Evolutionary conservation across 2,329 filamentous ascomycete species (phyloP), one percentile per base, ranked within the genome.

Genomic region (Sporothrix brunneoviolacea): DNA sequence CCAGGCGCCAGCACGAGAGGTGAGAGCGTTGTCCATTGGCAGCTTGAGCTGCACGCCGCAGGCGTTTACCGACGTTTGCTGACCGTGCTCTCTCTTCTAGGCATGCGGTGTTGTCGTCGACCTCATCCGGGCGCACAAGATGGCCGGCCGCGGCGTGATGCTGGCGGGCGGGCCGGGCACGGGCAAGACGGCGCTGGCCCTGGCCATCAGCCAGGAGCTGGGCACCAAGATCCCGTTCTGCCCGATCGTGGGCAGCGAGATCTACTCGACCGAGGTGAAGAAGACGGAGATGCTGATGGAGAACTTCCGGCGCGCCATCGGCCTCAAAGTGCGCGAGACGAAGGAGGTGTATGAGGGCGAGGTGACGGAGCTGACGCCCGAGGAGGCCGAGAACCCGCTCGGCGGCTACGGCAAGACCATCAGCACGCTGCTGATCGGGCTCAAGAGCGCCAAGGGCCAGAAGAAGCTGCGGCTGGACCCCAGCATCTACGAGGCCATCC

Each of bases 301-400:
- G 77, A 97, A 97, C 74, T 98, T 98, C 70, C 82, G 93, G 66
- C 80, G 93, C 65, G 93, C 93, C 53, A 98, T 98, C 68, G 93
- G 91, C 30, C 78, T 98, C 59, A 91, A 95, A 65, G 93, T 98
- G 59, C 89, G 93, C 63, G 93, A 98, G 76, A 96, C 91, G 47
- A 98, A 98, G 71, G 93, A 98, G 71, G 91, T 98, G 53, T 98
- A 97, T 71, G 93, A 98, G 72, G 93, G 93, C 65, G 93, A 98
- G 71, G 93, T 98, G 51, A 96, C 89, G 58, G 93, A 98, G 70
- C 82, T 98, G 60, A 95, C 91, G 28, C 93, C 93, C 35, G 93
- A 98, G 71, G 93, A 98, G 76, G 88, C 91, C 4, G 93, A 97
- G 74, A 98, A 98, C 69, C 93, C 93, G 22, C 77, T 98, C 38